Conservation (phyloP, 2,329 filamentous ascomycete species). For the Chaetomium sp. region DNA sequence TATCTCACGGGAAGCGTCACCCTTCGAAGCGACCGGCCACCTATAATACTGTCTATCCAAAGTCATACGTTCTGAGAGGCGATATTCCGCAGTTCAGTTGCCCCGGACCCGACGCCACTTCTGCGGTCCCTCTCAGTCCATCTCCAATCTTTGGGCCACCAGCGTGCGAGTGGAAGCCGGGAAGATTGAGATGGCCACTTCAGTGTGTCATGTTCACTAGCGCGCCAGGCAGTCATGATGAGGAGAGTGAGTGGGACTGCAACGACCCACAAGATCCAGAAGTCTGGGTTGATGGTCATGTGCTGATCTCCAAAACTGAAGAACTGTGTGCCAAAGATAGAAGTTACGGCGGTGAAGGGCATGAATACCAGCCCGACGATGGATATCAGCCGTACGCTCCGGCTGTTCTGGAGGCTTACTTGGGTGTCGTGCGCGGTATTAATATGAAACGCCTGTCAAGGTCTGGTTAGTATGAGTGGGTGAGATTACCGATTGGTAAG, state of each 20-base stretch:
- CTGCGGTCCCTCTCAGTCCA: neutral
- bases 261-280: constrained; percentile 22
- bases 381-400: constrained; percentile 25
- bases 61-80: neutral
- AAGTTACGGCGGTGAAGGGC: constrained; percentile 21
- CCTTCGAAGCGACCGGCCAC: too few species aligned
- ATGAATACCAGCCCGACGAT: constrained; percentile 25
- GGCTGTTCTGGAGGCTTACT: constrained; percentile 22
- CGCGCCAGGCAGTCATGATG: constrained; percentile 15
- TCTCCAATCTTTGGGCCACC: neutral
- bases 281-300: constrained; percentile 22
- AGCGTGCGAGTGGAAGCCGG: neutral
- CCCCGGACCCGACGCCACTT: neutral
- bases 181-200: neutral
- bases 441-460: constrained; percentile 19
- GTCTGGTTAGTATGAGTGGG: neutral
- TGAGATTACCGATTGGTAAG: too few species aligned
- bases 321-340: constrained; percentile 27
- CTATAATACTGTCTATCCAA: too few species aligned
- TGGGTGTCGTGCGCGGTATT: constrained; percentile 18
- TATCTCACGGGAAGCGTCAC: too few species aligned
- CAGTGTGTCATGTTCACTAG: neutral
- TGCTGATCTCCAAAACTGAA: constrained; percentile 9
- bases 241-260: constrained; percentile 16
- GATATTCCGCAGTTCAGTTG: neutral